Evolutionary conservation across 352 stramenopile species (phyloP).

Genomic region (Globisporangium alternatum): DNA sequence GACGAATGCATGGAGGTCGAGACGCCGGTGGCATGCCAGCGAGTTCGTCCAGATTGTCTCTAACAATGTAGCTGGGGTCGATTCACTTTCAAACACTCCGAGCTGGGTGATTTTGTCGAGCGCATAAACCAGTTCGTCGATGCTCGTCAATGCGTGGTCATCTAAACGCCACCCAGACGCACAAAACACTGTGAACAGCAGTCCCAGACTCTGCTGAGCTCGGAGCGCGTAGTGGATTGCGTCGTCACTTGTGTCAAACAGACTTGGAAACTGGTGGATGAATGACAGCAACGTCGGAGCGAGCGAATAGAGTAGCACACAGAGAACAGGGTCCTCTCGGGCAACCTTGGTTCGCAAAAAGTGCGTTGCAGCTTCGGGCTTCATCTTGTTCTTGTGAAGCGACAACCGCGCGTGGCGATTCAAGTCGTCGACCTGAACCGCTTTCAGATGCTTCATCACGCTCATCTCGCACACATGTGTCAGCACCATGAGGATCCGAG

Average conservation of each 20-base stretch:
- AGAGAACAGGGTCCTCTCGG: constrained; percentile 33
- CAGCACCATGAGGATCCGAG: constrained; percentile 31
- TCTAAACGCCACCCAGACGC: constrained; percentile 36
- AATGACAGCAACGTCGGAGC: constrained; percentile 49
- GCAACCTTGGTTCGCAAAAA: constrained; percentile 27
- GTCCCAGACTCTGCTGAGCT: constrained; percentile 27
- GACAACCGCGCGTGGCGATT: constrained; percentile 40
- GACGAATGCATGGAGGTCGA: constrained; percentile 15
- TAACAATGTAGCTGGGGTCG: constrained; percentile 2
- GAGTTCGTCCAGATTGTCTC: constrained; percentile 15
- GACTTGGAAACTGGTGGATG: constrained; percentile 48
- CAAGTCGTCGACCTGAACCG: constrained; percentile 42
- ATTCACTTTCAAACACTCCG: constrained; percentile 6
- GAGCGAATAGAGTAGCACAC: constrained; percentile 38
- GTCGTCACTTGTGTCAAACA: constrained; percentile 36
- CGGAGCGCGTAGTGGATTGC: constrained; percentile 14
- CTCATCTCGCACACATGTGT: constrained; percentile 28
- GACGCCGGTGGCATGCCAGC: constrained; percentile 7
- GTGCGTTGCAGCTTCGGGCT: constrained; percentile 20
- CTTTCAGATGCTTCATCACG: constrained; percentile 33
- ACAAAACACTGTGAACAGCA: constrained; percentile 32
- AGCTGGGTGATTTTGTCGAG: constrained; percentile 42
- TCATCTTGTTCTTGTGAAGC: constrained; percentile 48
- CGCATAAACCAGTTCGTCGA: constrained; percentile 46
- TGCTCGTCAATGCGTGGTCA: constrained; percentile 21